Evolutionary conservation across 331 rosid genomes (phyloP).

Genomic region (Dryas integrifolia): DNA sequence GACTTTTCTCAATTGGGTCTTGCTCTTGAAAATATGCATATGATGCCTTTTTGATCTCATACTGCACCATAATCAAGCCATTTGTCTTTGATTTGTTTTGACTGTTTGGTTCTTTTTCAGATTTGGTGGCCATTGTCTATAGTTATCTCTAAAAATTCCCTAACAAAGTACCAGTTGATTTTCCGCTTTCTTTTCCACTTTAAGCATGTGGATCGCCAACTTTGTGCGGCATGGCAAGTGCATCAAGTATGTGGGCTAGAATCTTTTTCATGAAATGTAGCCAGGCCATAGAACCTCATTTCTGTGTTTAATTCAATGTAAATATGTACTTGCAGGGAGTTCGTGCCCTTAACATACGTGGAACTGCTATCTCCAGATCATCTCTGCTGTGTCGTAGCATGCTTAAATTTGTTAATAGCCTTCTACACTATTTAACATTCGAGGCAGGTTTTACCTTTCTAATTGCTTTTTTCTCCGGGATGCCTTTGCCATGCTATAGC

Average conservation of each 20-base stretch:
- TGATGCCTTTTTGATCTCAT: background rate
- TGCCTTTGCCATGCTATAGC: conserved; percentile 10
- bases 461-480: background rate
- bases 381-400: conserved; percentile 91
- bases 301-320: conserved; percentile 14
- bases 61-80: background rate
- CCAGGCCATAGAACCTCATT: conserved; percentile 16
- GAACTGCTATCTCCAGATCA: conserved; percentile 87
- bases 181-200: conserved; percentile 92
- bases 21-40: background rate
- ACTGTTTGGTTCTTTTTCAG: conserved; percentile 40
- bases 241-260: conserved; percentile 71
- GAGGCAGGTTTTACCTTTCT: conserved; percentile 60
- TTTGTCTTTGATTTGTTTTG: background rate
- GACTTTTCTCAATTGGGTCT: background rate
- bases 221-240: conserved; percentile 97
- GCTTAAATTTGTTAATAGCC: conserved; percentile 94
- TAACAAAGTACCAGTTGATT: conserved; percentile 79
- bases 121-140: conserved; percentile 92
- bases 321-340: conserved; percentile 57
- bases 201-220: conserved; percentile 92
- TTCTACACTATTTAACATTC: conserved; percentile 90
- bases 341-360: conserved; percentile 72
- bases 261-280: conserved; percentile 10
- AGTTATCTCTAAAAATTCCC: conserved; percentile 80